phyloP scores from a whole-genome alignment of 306 rosid genomes.

The Inga oerstediana region DNA sequence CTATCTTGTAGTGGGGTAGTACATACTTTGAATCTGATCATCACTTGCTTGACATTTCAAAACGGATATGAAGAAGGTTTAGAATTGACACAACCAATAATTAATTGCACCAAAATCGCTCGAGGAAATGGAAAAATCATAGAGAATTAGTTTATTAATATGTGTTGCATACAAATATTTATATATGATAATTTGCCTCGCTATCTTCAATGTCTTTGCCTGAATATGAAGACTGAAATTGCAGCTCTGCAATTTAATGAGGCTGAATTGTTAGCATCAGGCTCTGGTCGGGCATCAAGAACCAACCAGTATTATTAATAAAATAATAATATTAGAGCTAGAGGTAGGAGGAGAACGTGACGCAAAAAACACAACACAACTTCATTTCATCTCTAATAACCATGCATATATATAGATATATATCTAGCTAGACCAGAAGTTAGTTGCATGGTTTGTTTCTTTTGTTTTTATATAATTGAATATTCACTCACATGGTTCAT shows the following conservation, averaged over 20 bases:
- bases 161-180: too few relatives aligned
- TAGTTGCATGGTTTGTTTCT: not conserved
- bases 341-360: conserved; percentile 23
- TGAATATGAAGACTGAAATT: conserved; percentile 12
- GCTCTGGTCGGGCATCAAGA: not conserved
- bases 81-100: too few relatives aligned
- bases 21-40: not conserved
- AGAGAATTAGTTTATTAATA: too few relatives aligned
- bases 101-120: too few relatives aligned
- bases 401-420: not conserved
- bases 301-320: not conserved
- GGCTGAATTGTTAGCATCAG: conserved; percentile 22
- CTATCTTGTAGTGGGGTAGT: not conserved
- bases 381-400: conserved; percentile 5
- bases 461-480: not conserved
- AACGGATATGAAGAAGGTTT: not conserved
- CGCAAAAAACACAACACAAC: not conserved
- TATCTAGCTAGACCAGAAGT: not conserved
- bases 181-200: not conserved
- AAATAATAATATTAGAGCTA: not conserved
- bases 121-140: too few relatives aligned
- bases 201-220: conserved; percentile 20
- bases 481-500: not conserved
- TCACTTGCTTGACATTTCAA: not conserved
- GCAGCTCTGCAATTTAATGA: conserved; percentile 37